A percentile compares a stretch with the other conserved stretches of the same genome.
Conservation (phyloP, 1,139 yeast species). For the Kodamaea fungicola region DNA sequence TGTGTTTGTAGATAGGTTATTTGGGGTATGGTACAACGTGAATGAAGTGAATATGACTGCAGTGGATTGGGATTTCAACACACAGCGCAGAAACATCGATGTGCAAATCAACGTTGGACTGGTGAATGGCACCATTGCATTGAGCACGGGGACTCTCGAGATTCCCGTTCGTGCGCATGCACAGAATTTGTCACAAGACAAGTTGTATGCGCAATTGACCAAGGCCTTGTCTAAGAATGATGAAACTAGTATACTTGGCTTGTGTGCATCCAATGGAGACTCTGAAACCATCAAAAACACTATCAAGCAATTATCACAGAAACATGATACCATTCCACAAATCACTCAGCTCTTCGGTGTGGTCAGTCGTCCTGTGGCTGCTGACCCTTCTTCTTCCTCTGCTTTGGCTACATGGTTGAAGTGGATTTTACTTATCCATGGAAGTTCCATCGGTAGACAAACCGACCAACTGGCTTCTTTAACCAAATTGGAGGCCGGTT, state of each 20-base stretch:
- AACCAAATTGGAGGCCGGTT: constrained; percentile 27
- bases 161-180: constrained; percentile 12
- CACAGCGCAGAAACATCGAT: constrained; percentile 13
- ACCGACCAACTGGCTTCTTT: constrained; percentile 28
- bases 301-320: constrained; percentile 21
- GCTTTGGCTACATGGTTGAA: constrained; percentile 46
- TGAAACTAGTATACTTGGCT: constrained; percentile 14
- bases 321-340: constrained; percentile 14
- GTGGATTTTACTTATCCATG: constrained; percentile 46
- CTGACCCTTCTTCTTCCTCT: constrained; percentile 29
- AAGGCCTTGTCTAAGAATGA: constrained; percentile 12
- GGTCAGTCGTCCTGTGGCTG: constrained; percentile 32
- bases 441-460: constrained; percentile 36
- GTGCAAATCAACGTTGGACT: constrained; percentile 2
- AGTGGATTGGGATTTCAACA: constrained; percentile 18
- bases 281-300: constrained; percentile 34
- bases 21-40: constrained; percentile 38
- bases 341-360: constrained; percentile 30
- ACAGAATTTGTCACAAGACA: constrained; percentile 20
- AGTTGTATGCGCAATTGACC: constrained; percentile 22
- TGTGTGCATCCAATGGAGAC: constrained; percentile 35
- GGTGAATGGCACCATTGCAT: neutral
- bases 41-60: constrained; percentile 23
- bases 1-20: constrained; percentile 9
- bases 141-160: constrained; percentile 1